phyloP scores from a whole-genome alignment of 1,284 basidiomycete genomes.

The Phylloporus sp. region DNA sequence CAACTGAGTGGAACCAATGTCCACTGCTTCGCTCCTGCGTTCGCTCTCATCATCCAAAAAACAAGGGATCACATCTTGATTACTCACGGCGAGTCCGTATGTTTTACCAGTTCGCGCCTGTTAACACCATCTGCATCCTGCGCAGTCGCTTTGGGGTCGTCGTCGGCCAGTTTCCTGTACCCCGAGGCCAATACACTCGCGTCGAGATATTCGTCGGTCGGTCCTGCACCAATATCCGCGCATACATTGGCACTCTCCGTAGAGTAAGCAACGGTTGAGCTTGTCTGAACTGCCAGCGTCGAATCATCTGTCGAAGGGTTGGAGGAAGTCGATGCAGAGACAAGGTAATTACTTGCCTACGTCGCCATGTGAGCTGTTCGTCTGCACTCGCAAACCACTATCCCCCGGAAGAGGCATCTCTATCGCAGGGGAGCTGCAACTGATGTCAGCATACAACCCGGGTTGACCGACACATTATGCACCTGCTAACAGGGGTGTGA shows the following conservation, averaged over 20 bases:
- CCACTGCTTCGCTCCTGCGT: background rate
- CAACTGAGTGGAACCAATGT: background rate
- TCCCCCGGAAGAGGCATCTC: no score
- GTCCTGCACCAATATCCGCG: background rate
- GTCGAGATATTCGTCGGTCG: background rate
- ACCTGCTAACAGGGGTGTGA: no score
- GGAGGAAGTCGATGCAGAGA: no score
- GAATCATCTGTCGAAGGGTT: background rate
- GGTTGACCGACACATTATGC: no score
- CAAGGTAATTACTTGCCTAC: no score
- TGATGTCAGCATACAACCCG: no score
- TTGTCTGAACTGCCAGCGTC: background rate
- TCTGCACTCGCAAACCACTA: no score
- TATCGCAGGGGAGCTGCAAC: no score
- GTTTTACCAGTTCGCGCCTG: background rate
- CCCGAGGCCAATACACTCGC: background rate
- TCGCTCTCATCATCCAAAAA: background rate
- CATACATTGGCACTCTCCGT: background rate
- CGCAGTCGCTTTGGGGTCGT: background rate
- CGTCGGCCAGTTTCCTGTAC: background rate
- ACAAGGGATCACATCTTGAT: background rate
- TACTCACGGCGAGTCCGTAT: conserved; percentile 11
- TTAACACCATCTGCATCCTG: background rate
- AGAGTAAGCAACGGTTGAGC: background rate
- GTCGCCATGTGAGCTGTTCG: no score